Base-by-base conservation (phyloP, 768 basidiomycete species). In the Lepiota venenata region DNA sequence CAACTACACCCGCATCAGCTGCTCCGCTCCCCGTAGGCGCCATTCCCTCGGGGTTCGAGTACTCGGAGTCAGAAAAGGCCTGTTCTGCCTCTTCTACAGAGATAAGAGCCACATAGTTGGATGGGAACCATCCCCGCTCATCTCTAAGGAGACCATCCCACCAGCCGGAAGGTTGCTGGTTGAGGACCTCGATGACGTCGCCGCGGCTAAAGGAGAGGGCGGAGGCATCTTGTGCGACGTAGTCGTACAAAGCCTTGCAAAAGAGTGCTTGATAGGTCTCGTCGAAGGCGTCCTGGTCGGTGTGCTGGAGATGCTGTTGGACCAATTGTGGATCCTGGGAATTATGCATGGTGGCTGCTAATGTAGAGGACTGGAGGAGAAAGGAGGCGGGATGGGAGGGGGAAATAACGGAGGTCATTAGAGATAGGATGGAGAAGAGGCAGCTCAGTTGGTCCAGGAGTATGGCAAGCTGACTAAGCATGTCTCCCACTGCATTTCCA, bases 101-200 rank as follows among this genome's bases (percentile, higher is more conserved):
- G 52, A 98, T 84, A 42, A 82, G 66, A 44, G 76, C 72, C 42
- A 97, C 94, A 74, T 97, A 98, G 73, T 98, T 99, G 60, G 90
- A 92, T 18, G 96, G 96, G 70, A 99, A 96, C 93, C 93, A 96
- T 54, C 96, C 96, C 47, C 96, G 84, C 67, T 90, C 87, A 51
- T 91, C 89, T 45, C 85, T 83, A 18, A 97, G 78, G 56, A 97
- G 74, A 4, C 96, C 96, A 68, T 99, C 96, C 97, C 95, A 98
- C 96, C 96, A 99, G 14, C 96, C 96, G 4, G 91, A 91, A 36
- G 91, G 89, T 51, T 98, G 84, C 62, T 86, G 87, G 10, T 88
- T 91, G 50, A 96, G 78, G 56, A 98, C 93, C 69, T 98, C 93
- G 60, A 99, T 97, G 61, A 98, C 80, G 65, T 98, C 94, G 59